These are phyloP conservation scores for Eragrostis tef DNA, from an alignment of 202 grass and related monocot species.

Conservation along the genomic window DNA sequence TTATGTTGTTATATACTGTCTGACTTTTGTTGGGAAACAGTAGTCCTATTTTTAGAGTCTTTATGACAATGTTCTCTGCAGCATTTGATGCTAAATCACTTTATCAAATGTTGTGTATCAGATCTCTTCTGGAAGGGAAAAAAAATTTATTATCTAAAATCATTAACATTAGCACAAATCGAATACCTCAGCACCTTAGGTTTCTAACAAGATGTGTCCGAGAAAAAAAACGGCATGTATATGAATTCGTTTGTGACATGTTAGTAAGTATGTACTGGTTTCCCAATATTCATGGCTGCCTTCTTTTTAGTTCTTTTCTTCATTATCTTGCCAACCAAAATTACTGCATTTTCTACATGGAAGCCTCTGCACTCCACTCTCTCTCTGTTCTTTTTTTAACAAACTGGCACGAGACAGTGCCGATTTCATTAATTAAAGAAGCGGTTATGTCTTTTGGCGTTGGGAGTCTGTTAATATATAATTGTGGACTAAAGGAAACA, in stretches of 20 bases:
- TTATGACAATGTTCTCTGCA: not conserved
- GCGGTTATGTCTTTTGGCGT: too few relatives aligned
- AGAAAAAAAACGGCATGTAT: too few relatives aligned
- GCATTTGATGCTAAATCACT: constrained; percentile 23
- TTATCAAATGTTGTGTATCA: constrained; percentile 4
- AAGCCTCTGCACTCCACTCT: not conserved
- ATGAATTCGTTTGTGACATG: too few relatives aligned
- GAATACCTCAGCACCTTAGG: not conserved
- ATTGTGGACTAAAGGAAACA: too few relatives aligned
- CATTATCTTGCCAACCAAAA: not conserved
- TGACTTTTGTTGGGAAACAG: constrained; percentile 11
- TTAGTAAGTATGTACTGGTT: not conserved
- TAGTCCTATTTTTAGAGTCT: constrained; percentile 12
- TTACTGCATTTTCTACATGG: not conserved
- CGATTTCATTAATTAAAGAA: too few relatives aligned
- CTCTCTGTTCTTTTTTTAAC: too few relatives aligned
- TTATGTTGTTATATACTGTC: constrained; percentile 41
- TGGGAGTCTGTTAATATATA: too few relatives aligned
- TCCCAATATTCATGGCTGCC: not conserved
- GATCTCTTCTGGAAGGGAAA: not conserved
- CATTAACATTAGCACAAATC: not conserved
- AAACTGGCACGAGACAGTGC: too few relatives aligned
- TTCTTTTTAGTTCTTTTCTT: not conserved
- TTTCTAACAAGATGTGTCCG: not conserved
- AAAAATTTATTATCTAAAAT: not conserved